Percentiles rank a stretch among this genome's conserved stretches.
These are phyloP conservation scores for Atkinsonella texensis DNA, from an alignment of 2,329 filamentous ascomycete genomes.

Conservation along the genomic window DNA sequence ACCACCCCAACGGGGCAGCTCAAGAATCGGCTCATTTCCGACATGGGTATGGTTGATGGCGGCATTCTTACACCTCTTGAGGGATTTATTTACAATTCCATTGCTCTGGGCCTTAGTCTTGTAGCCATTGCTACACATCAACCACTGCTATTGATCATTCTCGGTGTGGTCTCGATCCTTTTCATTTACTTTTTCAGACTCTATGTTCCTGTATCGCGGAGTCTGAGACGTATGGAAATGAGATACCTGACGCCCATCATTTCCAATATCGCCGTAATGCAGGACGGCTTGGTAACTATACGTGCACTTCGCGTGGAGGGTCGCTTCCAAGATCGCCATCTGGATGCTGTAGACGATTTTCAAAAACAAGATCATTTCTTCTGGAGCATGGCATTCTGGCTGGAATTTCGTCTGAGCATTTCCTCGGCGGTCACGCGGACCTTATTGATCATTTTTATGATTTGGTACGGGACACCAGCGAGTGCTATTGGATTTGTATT, in stretches of 20 bases:
- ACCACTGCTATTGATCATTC: constrained; percentile 63
- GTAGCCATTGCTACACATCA: constrained; percentile 70
- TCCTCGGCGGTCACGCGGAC: constrained; percentile 61
- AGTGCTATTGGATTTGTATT: constrained; percentile 78
- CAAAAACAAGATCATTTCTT: constrained; percentile 96
- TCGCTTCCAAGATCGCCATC: constrained; percentile 69
- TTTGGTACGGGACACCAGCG: constrained; percentile 62
- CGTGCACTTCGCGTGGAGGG: constrained; percentile 68
- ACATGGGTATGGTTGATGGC: constrained; percentile 82
- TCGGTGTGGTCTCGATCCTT: constrained; percentile 49
- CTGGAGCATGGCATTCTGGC: constrained; percentile 78
- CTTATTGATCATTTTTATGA: constrained; percentile 58
- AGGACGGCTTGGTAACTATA: constrained; percentile 78
- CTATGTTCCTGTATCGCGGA: constrained; percentile 76
- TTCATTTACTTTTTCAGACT: constrained; percentile 65
- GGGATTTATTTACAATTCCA: constrained; percentile 53
- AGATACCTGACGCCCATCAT: constrained; percentile 79
- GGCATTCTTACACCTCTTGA: constrained; percentile 69
- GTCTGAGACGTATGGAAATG: constrained; percentile 75
- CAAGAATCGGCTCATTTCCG: constrained; percentile 85
- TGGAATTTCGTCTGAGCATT: constrained; percentile 58
- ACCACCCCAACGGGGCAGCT: constrained; percentile 77
- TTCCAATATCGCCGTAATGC: constrained; percentile 80
- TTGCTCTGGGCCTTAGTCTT: constrained; percentile 62
- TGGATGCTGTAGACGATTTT: constrained; percentile 73